Percentiles rank a stretch among this genome's conserved stretches.
Conservation (phyloP, 116 monocot genomes). For the Papilionanthe hybrid region DNA sequence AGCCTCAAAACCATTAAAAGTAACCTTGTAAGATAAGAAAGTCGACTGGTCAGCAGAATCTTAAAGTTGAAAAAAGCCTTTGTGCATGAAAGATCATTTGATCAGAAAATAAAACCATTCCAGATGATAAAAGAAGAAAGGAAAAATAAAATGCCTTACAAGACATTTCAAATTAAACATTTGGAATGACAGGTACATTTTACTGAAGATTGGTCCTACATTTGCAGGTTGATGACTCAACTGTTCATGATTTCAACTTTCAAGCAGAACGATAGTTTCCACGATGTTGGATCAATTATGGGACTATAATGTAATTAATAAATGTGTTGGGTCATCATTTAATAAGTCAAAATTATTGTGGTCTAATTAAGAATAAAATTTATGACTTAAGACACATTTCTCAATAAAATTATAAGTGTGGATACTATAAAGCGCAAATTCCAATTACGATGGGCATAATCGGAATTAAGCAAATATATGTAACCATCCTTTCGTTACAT, state of each 20-base stretch:
- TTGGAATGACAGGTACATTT: background rate
- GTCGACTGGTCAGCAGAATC: background rate
- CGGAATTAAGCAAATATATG: too few relatives aligned
- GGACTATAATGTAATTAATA: too few relatives aligned
- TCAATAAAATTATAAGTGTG: too few relatives aligned
- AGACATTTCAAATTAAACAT: background rate
- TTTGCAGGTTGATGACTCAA: background rate
- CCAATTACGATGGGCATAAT: too few relatives aligned
- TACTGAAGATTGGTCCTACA: too few relatives aligned
- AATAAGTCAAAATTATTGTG: too few relatives aligned
- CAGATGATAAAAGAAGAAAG: background rate
- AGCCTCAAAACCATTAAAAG: background rate
- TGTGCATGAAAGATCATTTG: background rate
- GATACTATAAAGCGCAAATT: too few relatives aligned
- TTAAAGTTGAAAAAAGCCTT: background rate
- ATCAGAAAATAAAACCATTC: background rate
- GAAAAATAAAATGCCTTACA: background rate
- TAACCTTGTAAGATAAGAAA: background rate
- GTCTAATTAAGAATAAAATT: too few relatives aligned
- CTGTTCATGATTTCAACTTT: background rate
- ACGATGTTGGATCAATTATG: too few relatives aligned
- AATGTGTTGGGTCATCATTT: too few relatives aligned
- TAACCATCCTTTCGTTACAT: too few relatives aligned
- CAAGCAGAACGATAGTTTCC: background rate
- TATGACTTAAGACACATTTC: too few relatives aligned